These are phyloP conservation scores for Tylopilus rubrobrunneus DNA, from an alignment of 768 basidiomycete genomes.

Conservation along the genomic window DNA sequence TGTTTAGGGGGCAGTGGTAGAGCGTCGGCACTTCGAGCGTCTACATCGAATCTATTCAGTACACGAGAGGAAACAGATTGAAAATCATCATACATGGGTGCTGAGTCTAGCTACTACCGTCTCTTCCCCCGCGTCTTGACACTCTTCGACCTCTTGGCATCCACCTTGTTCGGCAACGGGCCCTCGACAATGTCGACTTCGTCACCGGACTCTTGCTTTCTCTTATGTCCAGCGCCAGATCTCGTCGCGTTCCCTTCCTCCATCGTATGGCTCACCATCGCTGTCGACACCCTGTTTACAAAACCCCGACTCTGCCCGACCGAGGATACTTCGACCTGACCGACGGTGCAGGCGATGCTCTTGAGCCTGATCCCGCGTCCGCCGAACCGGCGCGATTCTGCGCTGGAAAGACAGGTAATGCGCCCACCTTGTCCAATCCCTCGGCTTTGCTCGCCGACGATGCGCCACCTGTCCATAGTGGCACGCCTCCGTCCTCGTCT, in stretches of 20 bases:
- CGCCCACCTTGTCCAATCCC: slow-evolving; percentile 28
- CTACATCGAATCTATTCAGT: no score
- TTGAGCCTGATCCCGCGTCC: slow-evolving; percentile 24
- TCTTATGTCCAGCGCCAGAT: slow-evolving; percentile 34
- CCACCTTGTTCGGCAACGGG: no score
- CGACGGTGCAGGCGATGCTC: slow-evolving; percentile 48
- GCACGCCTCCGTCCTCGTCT: slow-evolving; percentile 45
- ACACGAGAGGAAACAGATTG: no score
- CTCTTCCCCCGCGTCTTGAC: no score
- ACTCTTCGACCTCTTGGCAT: no score
- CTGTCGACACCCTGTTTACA: slow-evolving; percentile 40
- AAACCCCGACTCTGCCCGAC: slow-evolving; percentile 48
- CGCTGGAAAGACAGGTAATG: slow-evolving; percentile 22
- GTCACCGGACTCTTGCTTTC: slow-evolving; percentile 16
- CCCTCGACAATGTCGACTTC: no score
- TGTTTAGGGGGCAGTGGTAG: no score
- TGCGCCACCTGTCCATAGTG: slow-evolving; percentile 10
- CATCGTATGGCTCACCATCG: slow-evolving; percentile 39
- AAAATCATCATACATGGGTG: no score
- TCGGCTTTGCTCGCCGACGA: slow-evolving; percentile 16
- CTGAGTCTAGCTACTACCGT: no score
- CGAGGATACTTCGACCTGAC: slow-evolving; percentile 36
- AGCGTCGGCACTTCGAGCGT: no score
- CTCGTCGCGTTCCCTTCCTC: slow-evolving; percentile 36
- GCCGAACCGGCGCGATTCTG: slow-evolving; percentile 15